phyloP scores from a whole-genome alignment of 768 basidiomycete species.

The Leccinum pellstonianum region DNA sequence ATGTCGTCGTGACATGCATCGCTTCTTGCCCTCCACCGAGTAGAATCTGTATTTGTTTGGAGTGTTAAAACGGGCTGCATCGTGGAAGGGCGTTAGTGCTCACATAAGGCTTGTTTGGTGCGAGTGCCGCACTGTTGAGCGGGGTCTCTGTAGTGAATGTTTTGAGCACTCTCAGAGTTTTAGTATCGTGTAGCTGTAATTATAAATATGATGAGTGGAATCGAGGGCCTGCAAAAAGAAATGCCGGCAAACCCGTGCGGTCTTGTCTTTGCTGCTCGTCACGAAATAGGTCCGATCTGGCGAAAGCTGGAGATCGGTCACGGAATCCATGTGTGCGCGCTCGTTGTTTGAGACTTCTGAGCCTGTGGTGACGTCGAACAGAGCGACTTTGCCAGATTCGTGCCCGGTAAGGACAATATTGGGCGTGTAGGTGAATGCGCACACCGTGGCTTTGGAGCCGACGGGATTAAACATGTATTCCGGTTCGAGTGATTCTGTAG shows the following conservation, averaged over 20 bases:
- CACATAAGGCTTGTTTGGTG: conserved; percentile 83
- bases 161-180: conserved; percentile 87
- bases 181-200: conserved; percentile 79
- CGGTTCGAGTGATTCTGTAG: conserved; percentile 73
- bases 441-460: conserved; percentile 96
- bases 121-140: conserved; percentile 87
- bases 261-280: conserved; percentile 96
- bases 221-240: background rate
- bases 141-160: conserved; percentile 93
- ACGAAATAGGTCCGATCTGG: conserved; percentile 92
- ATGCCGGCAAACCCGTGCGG: conserved; percentile 66
- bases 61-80: background rate
- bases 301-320: conserved; percentile 92
- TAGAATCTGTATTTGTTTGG: conserved; percentile 53
- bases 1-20: conserved; percentile 95
- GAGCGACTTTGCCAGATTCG: conserved; percentile 91
- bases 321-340: conserved; percentile 79
- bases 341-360: conserved; percentile 83
- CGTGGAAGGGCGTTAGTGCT: conserved; percentile 20
- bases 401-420: conserved; percentile 89
- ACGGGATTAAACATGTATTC: conserved; percentile 78
- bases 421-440: conserved; percentile 80
- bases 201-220: background rate
- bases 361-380: conserved; percentile 86
- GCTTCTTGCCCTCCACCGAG: conserved; percentile 98